Evolutionary conservation across 768 basidiomycete genomes (phyloP).

Genomic region (Astraeus odoratus): DNA sequence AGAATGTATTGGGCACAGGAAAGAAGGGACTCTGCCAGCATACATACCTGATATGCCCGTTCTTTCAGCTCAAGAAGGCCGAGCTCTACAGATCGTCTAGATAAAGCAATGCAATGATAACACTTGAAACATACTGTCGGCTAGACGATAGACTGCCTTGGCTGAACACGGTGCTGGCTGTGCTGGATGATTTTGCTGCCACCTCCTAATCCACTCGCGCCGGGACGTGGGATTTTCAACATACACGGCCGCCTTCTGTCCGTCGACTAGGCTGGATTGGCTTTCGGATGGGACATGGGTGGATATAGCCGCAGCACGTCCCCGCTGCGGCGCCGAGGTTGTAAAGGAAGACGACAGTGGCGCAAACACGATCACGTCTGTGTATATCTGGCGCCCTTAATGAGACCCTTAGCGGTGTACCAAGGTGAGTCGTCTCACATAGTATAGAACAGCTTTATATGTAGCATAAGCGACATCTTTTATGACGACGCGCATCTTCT

Average conservation of each 20-base stretch:
- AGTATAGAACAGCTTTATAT: conserved; percentile 67
- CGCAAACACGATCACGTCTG: conserved; percentile 77
- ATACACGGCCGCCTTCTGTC: conserved; percentile 6
- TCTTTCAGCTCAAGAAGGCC: conserved; percentile 67
- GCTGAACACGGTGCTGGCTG: conserved; percentile 73
- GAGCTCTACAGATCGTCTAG: conserved; percentile 41
- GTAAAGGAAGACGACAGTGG: conserved; percentile 71
- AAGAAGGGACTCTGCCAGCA: no score
- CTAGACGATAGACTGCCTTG: conserved; percentile 77
- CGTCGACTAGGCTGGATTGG: conserved; percentile 27
- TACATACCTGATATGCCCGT: conserved; percentile 49
- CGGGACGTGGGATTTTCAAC: conserved; percentile 31
- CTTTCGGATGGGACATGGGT: conserved; percentile 28
- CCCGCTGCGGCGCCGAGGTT: conserved; percentile 15
- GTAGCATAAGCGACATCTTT: conserved; percentile 56
- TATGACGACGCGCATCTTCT: conserved; percentile 47
- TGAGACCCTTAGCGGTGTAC: neutral
- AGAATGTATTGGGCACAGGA: no score
- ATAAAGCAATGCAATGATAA: neutral
- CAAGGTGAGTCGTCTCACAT: conserved; percentile 39
- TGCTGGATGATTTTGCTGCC: conserved; percentile 54
- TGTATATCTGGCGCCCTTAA: conserved; percentile 55
- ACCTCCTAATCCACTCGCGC: conserved; percentile 68
- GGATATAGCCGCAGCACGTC: conserved; percentile 2
- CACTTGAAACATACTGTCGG: conserved; percentile 56